Base-by-base conservation (phyloP, 768 basidiomycete genomes). In the Psilocybe azurescens region DNA sequence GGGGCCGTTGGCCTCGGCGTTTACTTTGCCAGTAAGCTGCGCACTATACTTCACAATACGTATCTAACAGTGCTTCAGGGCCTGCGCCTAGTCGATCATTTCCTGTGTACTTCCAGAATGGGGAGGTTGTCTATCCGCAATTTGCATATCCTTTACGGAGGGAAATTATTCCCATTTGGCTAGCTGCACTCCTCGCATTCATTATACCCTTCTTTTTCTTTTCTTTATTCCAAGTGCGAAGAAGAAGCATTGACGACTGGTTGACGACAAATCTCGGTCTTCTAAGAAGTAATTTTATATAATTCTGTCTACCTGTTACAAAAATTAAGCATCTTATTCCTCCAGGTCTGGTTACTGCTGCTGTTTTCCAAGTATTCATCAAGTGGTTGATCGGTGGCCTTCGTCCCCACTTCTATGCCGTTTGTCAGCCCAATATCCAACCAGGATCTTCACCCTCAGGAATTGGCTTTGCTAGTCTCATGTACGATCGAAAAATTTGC, bases 201-300 rank as follows among this genome's bases (percentile, higher is more conserved):
- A 72, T 86, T 58, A 77, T 77, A 1, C 86, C 86, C 1, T 84
- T 86, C 71, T 73, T 85, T 66, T 83, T 84, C 70, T 79, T 87
- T 70, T 74, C 72, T 54, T 51, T 87, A n/a, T 85, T 85, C 69
- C 86, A 88, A 68, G 77, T 80, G 47, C 76, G 85, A 5, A 72
- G 82, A 46, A 72, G 81, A 47, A 81, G 77, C 57, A 49, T 81
- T 24, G 78, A 82, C 41, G 76, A 83, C 60, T 74, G 83, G 46
- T 74, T 83, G 46, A 81, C 79, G 1, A 82, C 84, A 1, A 84
- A 80, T 0, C 79, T 88, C 71, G 85, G 84, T 30, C 71, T 88
- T 3, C 71, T 87, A 8, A 83, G 83, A 66, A 80, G 81, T 85
- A 32, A 79, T 81, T 65, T 77, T 1, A 16, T 20, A 7, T 33